A percentile compares a stretch with the other conserved stretches of the same genome.
These are phyloP conservation scores for Rhodomyrtus tomentosa DNA, from an alignment of 345 rosid species.

Conservation along the genomic window DNA sequence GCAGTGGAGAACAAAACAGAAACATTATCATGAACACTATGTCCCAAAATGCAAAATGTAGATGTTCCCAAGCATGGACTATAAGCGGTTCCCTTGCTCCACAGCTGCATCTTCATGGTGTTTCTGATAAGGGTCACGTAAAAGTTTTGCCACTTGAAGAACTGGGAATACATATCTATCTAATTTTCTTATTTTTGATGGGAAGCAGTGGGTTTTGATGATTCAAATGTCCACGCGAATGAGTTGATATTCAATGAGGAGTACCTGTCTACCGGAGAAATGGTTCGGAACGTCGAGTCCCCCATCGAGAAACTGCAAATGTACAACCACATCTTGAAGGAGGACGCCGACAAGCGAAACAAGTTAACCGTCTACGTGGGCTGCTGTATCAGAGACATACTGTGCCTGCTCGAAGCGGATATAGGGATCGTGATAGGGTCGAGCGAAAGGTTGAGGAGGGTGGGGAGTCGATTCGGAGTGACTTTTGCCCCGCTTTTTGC, in stretches of 20 bases:
- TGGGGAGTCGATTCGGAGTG: conserved; percentile 70
- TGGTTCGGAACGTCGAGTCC: conserved; percentile 54
- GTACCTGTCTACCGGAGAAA: conserved; percentile 70
- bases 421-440: conserved; percentile 81
- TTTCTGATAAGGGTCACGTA: not conserved
- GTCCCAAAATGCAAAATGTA: not conserved
- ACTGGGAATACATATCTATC: not conserved
- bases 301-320: conserved; percentile 66
- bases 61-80: too few relatives aligned
- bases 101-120: not conserved
- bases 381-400: conserved; percentile 83
- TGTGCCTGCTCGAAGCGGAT: conserved; percentile 83
- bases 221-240: conserved; percentile 57
- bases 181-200: not conserved
- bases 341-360: conserved; percentile 16
- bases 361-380: conserved; percentile 68
- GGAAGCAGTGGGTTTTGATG: conserved; percentile 46
- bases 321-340: conserved; percentile 34
- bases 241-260: conserved; percentile 48
- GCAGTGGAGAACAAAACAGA: not conserved
- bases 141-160: not conserved
- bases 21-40: not conserved
- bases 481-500: conserved; percentile 69
- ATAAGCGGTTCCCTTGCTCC: not conserved
- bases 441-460: conserved; percentile 72